Conservation (phyloP, 805 yeast species). For the Dipodascopsis uninucleata region DNA sequence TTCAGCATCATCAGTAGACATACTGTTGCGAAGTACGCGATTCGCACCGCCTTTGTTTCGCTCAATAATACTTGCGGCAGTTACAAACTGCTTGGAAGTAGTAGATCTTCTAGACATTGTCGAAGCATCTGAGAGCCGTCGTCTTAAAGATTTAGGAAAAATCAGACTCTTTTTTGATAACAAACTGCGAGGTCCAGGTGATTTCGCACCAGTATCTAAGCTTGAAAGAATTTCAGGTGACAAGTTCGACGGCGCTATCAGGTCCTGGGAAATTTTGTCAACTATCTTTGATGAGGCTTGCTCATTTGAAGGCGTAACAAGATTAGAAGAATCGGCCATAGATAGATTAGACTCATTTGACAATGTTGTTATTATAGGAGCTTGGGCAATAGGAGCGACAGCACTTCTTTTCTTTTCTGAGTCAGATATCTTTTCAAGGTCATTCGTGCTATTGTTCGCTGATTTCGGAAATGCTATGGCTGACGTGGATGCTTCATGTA, state of each 20-base stretch:
- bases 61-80: slow-evolving; percentile 23
- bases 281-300: slow-evolving; percentile 5
- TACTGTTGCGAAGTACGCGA: slow-evolving; percentile 23
- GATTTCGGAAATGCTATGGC: slow-evolving; percentile 13
- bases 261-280: slow-evolving; percentile 17
- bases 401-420: slow-evolving; percentile 16
- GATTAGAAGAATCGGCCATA: too few species aligned
- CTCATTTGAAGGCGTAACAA: neutral
- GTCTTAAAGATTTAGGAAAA: slow-evolving; percentile 14
- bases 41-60: slow-evolving; percentile 24
- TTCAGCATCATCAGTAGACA: slow-evolving; percentile 22
- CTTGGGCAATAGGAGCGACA: slow-evolving; percentile 17
- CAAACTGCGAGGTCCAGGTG: slow-evolving; percentile 10
- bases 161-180: slow-evolving; percentile 15
- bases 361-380: slow-evolving; percentile 19
- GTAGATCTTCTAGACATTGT: slow-evolving; percentile 13
- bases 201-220: slow-evolving; percentile 1
- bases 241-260: slow-evolving; percentile 7
- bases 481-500: slow-evolving; percentile 27
- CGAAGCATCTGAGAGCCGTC: slow-evolving; percentile 23
- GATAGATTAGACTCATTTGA: too few species aligned
- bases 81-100: slow-evolving; percentile 6
- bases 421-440: neutral
- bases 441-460: neutral
- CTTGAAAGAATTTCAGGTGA: slow-evolving; percentile 18